Conservation (phyloP, 73 alveolate species). For the Durusdinium trenchii region DNA sequence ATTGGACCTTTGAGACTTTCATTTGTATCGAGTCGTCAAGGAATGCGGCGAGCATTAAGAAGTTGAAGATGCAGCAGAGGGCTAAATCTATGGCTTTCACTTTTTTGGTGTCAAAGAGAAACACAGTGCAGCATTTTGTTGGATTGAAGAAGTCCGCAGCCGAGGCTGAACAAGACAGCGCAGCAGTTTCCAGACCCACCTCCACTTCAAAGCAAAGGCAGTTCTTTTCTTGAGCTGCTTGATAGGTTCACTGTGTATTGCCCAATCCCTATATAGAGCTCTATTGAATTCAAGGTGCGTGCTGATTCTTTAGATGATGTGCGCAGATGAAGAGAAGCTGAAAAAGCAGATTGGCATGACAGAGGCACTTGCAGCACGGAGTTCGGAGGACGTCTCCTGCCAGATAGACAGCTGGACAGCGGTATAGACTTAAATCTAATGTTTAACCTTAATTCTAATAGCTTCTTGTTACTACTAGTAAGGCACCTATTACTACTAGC, state of each 20-base stretch:
- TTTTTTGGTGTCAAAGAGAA: background rate
- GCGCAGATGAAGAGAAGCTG: slow-evolving; percentile 29
- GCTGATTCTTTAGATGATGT: background rate
- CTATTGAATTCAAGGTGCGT: background rate
- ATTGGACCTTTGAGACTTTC: background rate
- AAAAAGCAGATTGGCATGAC: background rate
- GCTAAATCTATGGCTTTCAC: background rate
- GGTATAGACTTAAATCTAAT: background rate
- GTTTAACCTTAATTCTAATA: too few species aligned
- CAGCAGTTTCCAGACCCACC: slow-evolving; percentile 32
- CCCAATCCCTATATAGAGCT: too few species aligned
- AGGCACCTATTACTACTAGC: too few species aligned
- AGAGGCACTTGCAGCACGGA: background rate
- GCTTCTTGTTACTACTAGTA: too few species aligned
- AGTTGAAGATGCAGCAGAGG: background rate
- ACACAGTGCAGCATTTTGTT: background rate
- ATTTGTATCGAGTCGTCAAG: background rate
- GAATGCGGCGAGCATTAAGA: slow-evolving; percentile 35
- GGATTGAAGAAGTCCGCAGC: background rate
- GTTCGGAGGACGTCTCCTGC: background rate
- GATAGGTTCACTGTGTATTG: background rate
- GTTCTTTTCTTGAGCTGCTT: background rate
- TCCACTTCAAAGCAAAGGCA: slow-evolving; percentile 36
- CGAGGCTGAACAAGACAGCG: slow-evolving; percentile 26
- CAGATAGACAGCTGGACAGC: background rate